Base-by-base conservation (phyloP, 1,284 basidiomycete species). In the Violaceomyces palustris region DNA sequence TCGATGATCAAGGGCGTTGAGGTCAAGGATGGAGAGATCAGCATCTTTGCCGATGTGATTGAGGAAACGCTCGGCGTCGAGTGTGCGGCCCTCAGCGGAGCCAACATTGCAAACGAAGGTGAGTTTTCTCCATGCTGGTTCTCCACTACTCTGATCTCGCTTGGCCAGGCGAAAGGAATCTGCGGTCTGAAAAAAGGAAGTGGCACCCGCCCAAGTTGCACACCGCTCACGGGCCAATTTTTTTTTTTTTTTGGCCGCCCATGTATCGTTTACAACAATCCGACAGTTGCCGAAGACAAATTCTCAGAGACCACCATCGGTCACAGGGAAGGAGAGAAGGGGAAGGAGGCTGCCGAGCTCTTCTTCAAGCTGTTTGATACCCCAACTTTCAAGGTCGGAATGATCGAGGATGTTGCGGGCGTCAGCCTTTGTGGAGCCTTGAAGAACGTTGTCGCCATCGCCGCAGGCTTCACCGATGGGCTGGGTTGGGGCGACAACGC, bases 271-370 rank as follows among this genome's bases (percentile, higher is more conserved):
- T 5, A n/a, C n/a, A n/a, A n/a, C n/a, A n/a, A n/a, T n/a, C n/a
- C n/a, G n/a, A n/a, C 54, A 74, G 79, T 78, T 17, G 78, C 78
- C 1, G 72, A 65, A 39, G 78, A 77, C 48, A 69, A 73, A 50
- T 79, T 79, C 55, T 75, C 74, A 18, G 80, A 81, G 68, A 81
- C 80, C 7, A 81, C 80, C 2, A 76, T 81, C 51, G 80, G 79
- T 1, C 80, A 79, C 62, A 69, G 78, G 25, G 74, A 74, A 4
- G 61, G 61, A 34, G 55, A 55, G 8, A 46, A 54, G 15, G 56
- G 56, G 0, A 36, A 46, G 15, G 53, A 54, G 11, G 46, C 54
- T 10, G 69, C 67, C 7, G 57, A 67, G 31, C 39, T 64, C 14
- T 73, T 64, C 43, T 52, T 56, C 46, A 75, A 75, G 63, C 66